phyloP scores from a whole-genome alignment of 179 eudicot genomes.

The Pouteria campechiana region DNA sequence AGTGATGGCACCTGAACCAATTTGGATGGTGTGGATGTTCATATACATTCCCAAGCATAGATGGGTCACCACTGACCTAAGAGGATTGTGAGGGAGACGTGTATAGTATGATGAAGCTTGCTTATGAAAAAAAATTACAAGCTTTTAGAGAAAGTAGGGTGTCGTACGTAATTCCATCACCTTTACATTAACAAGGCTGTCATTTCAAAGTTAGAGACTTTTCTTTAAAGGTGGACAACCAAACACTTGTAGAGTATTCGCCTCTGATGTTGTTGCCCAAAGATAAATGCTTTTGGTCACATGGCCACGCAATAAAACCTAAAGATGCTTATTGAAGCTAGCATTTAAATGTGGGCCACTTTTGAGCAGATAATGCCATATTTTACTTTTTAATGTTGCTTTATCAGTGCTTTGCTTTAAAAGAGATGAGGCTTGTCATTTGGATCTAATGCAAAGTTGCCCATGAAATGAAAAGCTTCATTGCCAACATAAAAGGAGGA shows the following conservation, averaged over 20 bases:
- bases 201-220: conserved; percentile 68
- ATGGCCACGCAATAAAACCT: conserved; percentile 30
- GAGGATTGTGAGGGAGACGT: too few species aligned
- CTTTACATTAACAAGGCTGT: conserved; percentile 56
- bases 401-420: conserved; percentile 44
- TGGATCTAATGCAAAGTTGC: conserved; percentile 5
- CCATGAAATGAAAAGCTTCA: too few species aligned
- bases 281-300: conserved; percentile 30
- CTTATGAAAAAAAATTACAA: conserved; percentile 12
- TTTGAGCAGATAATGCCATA: conserved; percentile 74
- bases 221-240: conserved; percentile 44
- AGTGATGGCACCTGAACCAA: too few species aligned
- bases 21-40: too few species aligned
- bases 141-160: conserved; percentile 63
- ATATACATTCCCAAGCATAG: too few species aligned
- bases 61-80: too few species aligned
- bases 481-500: too few species aligned
- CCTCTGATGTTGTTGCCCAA: conserved; percentile 5
- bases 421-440: not conserved
- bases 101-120: too few species aligned
- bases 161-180: conserved; percentile 67
- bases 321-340: conserved; percentile 60
- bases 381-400: conserved; percentile 45
- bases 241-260: conserved; percentile 13
- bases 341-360: conserved; percentile 39